Base-by-base conservation (phyloP, 441 rosid genomes). In the Capsella rubella region DNA sequence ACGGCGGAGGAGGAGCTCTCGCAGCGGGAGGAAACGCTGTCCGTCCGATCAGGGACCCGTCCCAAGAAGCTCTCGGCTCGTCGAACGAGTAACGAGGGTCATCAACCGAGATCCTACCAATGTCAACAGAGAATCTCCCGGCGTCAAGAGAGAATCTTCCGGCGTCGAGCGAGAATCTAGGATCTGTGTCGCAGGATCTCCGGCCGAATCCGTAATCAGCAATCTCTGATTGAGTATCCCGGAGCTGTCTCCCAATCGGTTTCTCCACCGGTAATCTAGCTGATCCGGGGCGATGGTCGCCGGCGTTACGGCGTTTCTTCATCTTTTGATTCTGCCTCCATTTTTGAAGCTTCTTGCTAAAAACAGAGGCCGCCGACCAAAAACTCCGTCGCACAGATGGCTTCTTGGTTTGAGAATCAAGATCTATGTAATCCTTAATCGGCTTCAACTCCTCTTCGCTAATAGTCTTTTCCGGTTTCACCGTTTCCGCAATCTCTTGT, bases 161-260 rank as follows among this genome's bases (percentile, higher is more conserved):
- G 2, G 91, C 90, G 56, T 96, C 98, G 3, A 96, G 90, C 0
- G 99, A 93, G 83, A 96, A 96, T 71, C 99, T 81, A 10, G 99
- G 99, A 81, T 96, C 99, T 35, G 98, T 96, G 52, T 93, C 99
- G 65, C 99, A 96, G 27, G 99, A 96, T 67, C 97, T 84, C 71
- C 99, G 78, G n/a, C 99, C 98, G 43, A 85, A 96, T 45, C 97
- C 98, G 45, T 95, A 95, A 78, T 93, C 99, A 2, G 98, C 99
- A 52, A 96, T 90, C 81, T 96, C 98, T 42, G 99, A 96, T 84
- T 93, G 99, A 2, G 99, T 93, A 70, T 96, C 99, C 21, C 97
- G 79, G 73, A 83, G 91, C 77, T 93, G 99, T 67, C 96, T 83
- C 15, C 97, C 92, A 14, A 90, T 89, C 14, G 98, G 98, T 82